phyloP scores from a whole-genome alignment of 495 filamentous ascomycete species.

The Podospora pseudocomata region DNA sequence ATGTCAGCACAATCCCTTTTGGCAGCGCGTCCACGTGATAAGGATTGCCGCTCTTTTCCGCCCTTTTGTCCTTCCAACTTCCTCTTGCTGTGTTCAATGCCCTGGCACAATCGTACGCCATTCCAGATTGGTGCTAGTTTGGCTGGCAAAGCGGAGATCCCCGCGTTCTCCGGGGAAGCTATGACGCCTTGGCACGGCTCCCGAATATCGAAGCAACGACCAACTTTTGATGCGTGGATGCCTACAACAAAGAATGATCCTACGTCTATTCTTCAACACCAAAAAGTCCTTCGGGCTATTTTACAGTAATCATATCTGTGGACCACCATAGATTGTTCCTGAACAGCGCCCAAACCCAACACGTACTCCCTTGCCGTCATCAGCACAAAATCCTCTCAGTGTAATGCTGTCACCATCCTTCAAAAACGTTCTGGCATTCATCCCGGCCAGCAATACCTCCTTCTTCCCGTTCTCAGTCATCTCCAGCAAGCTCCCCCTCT shows the following conservation, averaged over 20 bases:
- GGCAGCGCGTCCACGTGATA: background rate
- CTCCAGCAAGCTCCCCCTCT: slow-evolving; percentile 77
- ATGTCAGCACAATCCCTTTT: background rate
- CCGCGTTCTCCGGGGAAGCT: background rate
- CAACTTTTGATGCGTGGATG: background rate
- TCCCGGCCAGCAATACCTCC: slow-evolving; percentile 62
- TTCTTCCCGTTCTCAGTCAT: slow-evolving; percentile 65
- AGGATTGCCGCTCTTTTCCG: background rate
- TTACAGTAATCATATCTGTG: slow-evolving; percentile 8
- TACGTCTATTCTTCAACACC: too few relatives aligned
- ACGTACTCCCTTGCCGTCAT: slow-evolving; percentile 43
- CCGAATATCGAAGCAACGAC: background rate
- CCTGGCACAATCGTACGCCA: background rate
- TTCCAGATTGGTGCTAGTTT: background rate
- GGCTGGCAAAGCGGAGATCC: background rate
- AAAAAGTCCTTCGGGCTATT: too few relatives aligned
- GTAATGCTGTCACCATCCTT: slow-evolving; percentile 80
- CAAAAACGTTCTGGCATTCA: slow-evolving; percentile 70
- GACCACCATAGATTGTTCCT: slow-evolving; percentile 50
- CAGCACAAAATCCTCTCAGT: slow-evolving; percentile 60
- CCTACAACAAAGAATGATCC: background rate
- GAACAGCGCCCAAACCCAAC: slow-evolving; percentile 74
- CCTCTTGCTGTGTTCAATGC: background rate
- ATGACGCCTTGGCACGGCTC: background rate
- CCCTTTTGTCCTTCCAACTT: background rate